Evolutionary conservation across 2,329 filamentous ascomycete genomes (phyloP), one percentile per base, ranked within the genome.

Genomic region (Diaporthe sp.): DNA sequence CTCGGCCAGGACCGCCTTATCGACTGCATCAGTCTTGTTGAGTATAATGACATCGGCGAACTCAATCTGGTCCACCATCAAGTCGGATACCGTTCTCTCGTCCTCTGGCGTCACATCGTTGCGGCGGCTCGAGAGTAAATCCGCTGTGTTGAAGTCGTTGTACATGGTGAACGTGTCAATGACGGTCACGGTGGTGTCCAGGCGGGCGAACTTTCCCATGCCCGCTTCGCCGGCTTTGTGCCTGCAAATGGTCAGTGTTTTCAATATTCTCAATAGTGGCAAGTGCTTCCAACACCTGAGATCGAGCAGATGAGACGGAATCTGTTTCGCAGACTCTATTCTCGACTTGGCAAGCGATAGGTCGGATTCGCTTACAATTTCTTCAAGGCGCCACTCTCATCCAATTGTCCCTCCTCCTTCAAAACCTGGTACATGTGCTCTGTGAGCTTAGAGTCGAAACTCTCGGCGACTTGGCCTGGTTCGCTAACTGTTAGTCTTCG

Each of bases 51-150:
- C 92, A 78, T 95, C 92, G 0, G 93, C 92, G 79, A 95, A 95
- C 82, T 95, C 93, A 76, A 95, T 93, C 79, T 95, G 93, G 78
- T 95, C 93, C 0, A 94, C 92, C 88, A 94, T 93, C 0, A 95
- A 87, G 78, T 95, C 93, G 0, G 92, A 94, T 3, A 95, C 93
- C 0, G 92, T 94, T 0, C 93, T 86, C 78, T 95, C 92, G 76
- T 95, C 93, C 78, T 95, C 93, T 0, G 90, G 82, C 7, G 90
- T 86, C 2, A 92, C 90, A 39, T 93, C 91, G 7, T 92, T 87
- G 17, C 86, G 91, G 2, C 93, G 88, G 31, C 91, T 88, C 0
- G 92, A 92, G 0, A 95, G 83, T 19, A 95, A 88, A 75, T 95
- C 92, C 1, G 88, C 87, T 0, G 93, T 95, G 79, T 93, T 90